Evolutionary conservation across 2,329 filamentous ascomycete species (phyloP).

Genomic region (Verticillium dahliae): DNA sequence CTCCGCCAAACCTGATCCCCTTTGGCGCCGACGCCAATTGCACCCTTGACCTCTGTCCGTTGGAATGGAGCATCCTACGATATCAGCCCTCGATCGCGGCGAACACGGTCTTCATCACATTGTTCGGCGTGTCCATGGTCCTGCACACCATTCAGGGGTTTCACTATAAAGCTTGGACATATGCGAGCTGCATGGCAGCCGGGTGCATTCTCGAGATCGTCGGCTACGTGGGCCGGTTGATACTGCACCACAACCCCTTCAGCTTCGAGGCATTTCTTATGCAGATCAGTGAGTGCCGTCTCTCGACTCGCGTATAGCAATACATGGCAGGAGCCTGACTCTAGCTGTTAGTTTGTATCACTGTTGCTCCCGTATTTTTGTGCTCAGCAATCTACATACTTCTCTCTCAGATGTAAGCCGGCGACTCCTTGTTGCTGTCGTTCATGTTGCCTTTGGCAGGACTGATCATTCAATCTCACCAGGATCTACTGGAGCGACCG

Average conservation of each 20-base stretch:
- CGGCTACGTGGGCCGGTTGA: slow-evolving; percentile 54
- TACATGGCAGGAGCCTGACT: no score
- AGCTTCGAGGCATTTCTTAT: slow-evolving; percentile 53
- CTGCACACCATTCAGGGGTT: slow-evolving; percentile 33
- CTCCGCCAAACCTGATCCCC: slow-evolving; percentile 3
- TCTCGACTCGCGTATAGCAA: not conserved
- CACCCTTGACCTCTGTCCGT: slow-evolving; percentile 36
- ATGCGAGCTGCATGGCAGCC: slow-evolving; percentile 39
- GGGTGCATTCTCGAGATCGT: slow-evolving; percentile 53
- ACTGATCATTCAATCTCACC: no score
- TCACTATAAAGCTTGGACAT: slow-evolving; percentile 34
- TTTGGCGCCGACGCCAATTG: slow-evolving; percentile 39
- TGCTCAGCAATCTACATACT: slow-evolving; percentile 21
- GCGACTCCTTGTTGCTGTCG: no score
- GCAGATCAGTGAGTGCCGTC: slow-evolving; percentile 40
- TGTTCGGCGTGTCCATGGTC: slow-evolving; percentile 35
- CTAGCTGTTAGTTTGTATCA: slow-evolving; percentile 26
- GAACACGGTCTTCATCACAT: slow-evolving; percentile 26
- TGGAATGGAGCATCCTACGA: slow-evolving; percentile 30
- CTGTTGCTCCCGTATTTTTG: slow-evolving; percentile 20
- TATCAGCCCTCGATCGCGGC: slow-evolving; percentile 32
- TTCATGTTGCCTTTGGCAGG: not conserved
- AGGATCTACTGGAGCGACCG: slow-evolving; percentile 20
- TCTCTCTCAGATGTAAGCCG: slow-evolving; percentile 9
- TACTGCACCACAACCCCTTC: slow-evolving; percentile 52